These are phyloP conservation scores for Malania oleifera DNA, from an alignment of 164 flowering plant species.

Conservation along the genomic window DNA sequence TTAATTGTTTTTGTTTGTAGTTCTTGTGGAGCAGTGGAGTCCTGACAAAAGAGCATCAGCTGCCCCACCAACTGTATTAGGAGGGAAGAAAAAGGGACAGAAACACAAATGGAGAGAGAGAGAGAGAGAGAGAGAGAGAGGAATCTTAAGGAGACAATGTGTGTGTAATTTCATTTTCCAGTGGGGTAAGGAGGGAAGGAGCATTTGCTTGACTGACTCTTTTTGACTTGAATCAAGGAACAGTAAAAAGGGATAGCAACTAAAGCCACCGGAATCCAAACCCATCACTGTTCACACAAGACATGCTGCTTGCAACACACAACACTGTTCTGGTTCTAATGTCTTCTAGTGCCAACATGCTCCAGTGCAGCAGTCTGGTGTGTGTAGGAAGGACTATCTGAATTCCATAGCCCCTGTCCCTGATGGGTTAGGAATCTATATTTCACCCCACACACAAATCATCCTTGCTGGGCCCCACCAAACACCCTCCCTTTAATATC, in stretches of 20 bases:
- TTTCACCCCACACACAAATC: conserved; percentile 17
- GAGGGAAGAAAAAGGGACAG: conserved; percentile 12
- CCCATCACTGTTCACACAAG: conserved; percentile 1
- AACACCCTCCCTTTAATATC: too few relatives aligned
- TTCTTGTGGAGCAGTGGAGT: conserved; percentile 25
- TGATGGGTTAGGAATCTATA: conserved; percentile 9
- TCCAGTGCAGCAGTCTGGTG: too few relatives aligned
- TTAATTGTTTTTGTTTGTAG: conserved; percentile 14
- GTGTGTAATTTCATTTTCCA: conserved; percentile 40
- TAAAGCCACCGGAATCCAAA: neutral
- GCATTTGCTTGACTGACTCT: conserved; percentile 29
- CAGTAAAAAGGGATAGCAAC: conserved; percentile 1
- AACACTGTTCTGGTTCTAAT: conserved; percentile 3
- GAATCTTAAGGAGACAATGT: conserved; percentile 41
- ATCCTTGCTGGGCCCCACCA: neutral
- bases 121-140: conserved; percentile 9
- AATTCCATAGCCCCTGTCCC: conserved; percentile 4
- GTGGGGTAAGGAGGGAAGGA: conserved; percentile 21
- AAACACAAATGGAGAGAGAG: too few relatives aligned
- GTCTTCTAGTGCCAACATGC: conserved; percentile 11
- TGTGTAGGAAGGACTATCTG: neutral
- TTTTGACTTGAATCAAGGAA: conserved; percentile 24
- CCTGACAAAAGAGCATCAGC: conserved; percentile 37
- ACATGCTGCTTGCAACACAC: neutral
- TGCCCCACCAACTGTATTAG: conserved; percentile 23